A percentile compares a stretch with the other conserved stretches of the same genome.
Conservation (phyloP, 2,329 filamentous ascomycete species). For the Bisporella sp. region DNA sequence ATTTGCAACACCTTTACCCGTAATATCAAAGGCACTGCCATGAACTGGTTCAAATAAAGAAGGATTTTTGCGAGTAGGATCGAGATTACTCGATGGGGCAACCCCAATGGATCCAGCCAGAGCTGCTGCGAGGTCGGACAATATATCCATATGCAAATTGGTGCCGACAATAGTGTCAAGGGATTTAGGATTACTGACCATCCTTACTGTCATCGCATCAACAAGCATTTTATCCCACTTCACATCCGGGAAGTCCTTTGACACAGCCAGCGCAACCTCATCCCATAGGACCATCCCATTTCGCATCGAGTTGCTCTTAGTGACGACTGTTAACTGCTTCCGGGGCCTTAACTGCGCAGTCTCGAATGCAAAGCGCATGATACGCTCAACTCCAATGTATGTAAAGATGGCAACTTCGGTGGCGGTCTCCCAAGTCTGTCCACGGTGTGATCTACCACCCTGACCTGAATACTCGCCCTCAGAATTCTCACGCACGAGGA, state of each 20-base stretch:
- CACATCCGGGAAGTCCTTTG: constrained; percentile 25
- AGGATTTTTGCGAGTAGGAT: not conserved
- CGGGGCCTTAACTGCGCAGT: constrained; percentile 41
- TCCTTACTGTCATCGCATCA: constrained; percentile 17
- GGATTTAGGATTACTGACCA: constrained; percentile 11
- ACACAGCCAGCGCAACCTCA: constrained; percentile 45
- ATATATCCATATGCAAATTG: constrained; percentile 23
- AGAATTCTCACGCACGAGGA: constrained; percentile 58
- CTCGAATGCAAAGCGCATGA: constrained; percentile 56
- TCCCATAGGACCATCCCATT: constrained; percentile 63
- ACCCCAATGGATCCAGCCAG: constrained; percentile 8
- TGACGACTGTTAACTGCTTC: constrained; percentile 53
- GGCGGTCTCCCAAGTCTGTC: constrained; percentile 48
- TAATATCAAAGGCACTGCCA: constrained; percentile 24
- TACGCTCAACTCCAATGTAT: constrained; percentile 47
- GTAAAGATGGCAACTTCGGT: constrained; percentile 58
- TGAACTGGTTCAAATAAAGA: not conserved
- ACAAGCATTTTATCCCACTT: constrained; percentile 15
- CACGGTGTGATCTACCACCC: constrained; percentile 50
- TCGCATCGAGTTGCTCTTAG: constrained; percentile 56
- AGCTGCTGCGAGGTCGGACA: constrained; percentile 19
- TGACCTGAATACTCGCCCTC: constrained; percentile 60
- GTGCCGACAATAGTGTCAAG: constrained; percentile 21
- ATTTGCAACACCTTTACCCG: constrained; percentile 46
- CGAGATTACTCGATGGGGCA: constrained; percentile 1